Evolutionary conservation across 2,329 filamentous ascomycete species (phyloP).

Genomic region (Incumbomyces lentus): DNA sequence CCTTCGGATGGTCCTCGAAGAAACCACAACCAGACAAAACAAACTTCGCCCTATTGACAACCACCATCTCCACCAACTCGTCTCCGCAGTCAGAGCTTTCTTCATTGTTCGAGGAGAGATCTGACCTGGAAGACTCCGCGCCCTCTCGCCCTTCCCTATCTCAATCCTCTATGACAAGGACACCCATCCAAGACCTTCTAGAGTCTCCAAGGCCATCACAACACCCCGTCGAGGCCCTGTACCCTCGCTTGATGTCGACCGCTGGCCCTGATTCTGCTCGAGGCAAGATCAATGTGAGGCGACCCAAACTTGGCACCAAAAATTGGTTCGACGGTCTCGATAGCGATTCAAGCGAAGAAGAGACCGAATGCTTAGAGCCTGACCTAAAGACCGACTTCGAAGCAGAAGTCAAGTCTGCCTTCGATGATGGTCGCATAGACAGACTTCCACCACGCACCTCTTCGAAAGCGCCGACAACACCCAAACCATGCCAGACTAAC

Average conservation of each 20-base stretch:
- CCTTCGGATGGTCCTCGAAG: constrained; percentile 12
- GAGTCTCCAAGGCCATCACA: neutral
- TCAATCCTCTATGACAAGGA: constrained; percentile 21
- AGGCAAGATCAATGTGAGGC: constrained; percentile 17
- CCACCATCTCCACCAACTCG: neutral
- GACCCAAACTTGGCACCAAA: constrained; percentile 19
- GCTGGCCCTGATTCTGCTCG: constrained; percentile 5
- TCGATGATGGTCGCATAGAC: constrained; percentile 14
- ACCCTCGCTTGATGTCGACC: neutral
- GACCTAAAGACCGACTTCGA: constrained; percentile 16
- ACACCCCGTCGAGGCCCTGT: neutral
- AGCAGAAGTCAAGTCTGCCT: constrained; percentile 16
- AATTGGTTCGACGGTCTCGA: constrained; percentile 29
- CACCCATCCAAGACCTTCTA: neutral
- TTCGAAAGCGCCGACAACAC: neutral
- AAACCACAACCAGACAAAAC: constrained; percentile 6
- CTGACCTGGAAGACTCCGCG: constrained; percentile 14
- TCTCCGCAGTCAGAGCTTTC: neutral
- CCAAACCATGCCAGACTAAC: neutral
- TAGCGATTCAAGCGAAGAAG: constrained; percentile 24
- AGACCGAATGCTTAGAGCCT: constrained; percentile 18
- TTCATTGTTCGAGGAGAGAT: neutral
- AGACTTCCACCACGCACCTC: neutral
- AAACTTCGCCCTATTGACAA: neutral
- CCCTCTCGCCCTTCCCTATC: constrained; percentile 18